Conservation (phyloP, 306 rosid genomes). For the Dalbergia oliveri region DNA sequence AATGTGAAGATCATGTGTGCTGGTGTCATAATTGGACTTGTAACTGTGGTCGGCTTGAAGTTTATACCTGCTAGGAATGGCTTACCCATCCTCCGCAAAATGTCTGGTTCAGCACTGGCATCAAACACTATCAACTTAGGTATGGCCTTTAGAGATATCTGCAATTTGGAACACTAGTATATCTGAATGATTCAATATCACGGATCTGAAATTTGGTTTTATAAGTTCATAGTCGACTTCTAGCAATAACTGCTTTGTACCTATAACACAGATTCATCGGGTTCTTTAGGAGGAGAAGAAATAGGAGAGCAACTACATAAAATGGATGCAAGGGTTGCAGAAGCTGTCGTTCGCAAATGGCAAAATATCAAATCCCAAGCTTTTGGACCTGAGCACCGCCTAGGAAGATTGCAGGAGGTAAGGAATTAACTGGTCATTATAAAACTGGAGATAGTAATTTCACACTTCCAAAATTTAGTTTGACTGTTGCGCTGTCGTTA, state of each 20-base stretch:
- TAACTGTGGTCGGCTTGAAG: slow-evolving; percentile 79
- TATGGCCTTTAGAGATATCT: slow-evolving; percentile 48
- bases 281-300: slow-evolving; percentile 56
- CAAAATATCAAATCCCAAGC: slow-evolving; percentile 86
- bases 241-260: slow-evolving; percentile 17
- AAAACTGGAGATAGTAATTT: slow-evolving; percentile 33
- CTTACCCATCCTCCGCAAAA: slow-evolving; percentile 52
- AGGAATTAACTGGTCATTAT: slow-evolving; percentile 29
- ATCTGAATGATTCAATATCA: slow-evolving; percentile 15
- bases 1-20: slow-evolving; percentile 88
- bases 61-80: slow-evolving; percentile 65
- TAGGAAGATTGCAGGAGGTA: slow-evolving; percentile 79
- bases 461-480: not conserved
- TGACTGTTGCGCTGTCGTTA: not conserved
- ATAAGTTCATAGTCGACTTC: slow-evolving; percentile 27
- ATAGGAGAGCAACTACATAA: slow-evolving; percentile 65
- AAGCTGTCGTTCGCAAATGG: slow-evolving; percentile 89
- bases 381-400: slow-evolving; percentile 82
- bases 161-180: slow-evolving; percentile 25
- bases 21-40: slow-evolving; percentile 83
- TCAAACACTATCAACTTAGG: slow-evolving; percentile 65
- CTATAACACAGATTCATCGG: slow-evolving; percentile 48
- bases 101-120: slow-evolving; percentile 57
- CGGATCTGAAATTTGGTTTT: slow-evolving; percentile 35
- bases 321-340: slow-evolving; percentile 94